Evolutionary conservation across 352 stramenopile species (phyloP), one percentile per base, ranked within the genome.

Genomic region (Globisporangium barbulae): DNA sequence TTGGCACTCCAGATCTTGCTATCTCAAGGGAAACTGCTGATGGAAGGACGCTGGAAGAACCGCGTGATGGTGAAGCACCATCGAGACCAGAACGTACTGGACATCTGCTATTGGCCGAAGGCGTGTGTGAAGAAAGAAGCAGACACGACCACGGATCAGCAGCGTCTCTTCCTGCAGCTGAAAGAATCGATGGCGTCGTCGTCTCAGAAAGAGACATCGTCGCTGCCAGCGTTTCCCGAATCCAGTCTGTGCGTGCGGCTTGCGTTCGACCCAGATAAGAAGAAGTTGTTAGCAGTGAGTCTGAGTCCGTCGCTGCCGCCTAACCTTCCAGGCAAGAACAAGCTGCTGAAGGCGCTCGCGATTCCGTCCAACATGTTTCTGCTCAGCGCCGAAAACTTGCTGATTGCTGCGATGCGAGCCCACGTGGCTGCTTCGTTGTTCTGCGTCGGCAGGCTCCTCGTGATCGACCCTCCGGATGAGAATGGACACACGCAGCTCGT

Each of bases 61-160:
- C 79, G 80, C 54, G 74, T 94, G 21, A 65, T 89, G 54, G 87
- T 93, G 65, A 88, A 91, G 53, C 83, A 91, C 62, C 82, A 92
- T 59, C 77, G 81, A 39, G 85, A 94, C 22, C 75, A 90, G 21
- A 90, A 90, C 47, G 74, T 90, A 21, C 71, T 94, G 22, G 84
- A 93, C 53, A 74, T 94, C 47, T 91, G 85, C 65, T 94, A 94
- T 67, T 94, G 86, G 83, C 81, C 81, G 13, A 81, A 86, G 59
- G 82, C 83, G 33, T 93, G 82, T 47, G 72, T 74, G 31, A 79
- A 81, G 35, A 90, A 85, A 54, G 79, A 87, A 47, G 21, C 61
- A 0, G 70, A 89, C 31, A 55, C 65, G 9, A 52, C 80, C 30
- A 90, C 76, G 2, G 79, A 90, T 19, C 83, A 90, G 57, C 80